A percentile compares a stretch with the other conserved stretches of the same genome.
Conservation (phyloP, 129 eudicot species). For the Tagetes patula region DNA sequence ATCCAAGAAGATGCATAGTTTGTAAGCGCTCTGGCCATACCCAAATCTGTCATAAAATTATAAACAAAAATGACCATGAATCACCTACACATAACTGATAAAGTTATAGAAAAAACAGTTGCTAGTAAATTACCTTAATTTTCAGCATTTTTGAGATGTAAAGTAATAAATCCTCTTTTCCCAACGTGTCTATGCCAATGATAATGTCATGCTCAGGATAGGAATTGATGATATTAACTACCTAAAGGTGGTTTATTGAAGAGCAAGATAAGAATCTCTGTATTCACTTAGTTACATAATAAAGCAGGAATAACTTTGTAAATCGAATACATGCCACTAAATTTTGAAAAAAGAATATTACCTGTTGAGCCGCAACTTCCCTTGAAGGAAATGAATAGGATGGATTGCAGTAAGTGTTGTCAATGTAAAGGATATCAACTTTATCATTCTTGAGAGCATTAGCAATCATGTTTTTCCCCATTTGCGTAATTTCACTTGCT, state of each 20-base stretch:
- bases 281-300: background rate
- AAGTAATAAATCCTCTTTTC: constrained; percentile 87
- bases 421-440: constrained; percentile 63
- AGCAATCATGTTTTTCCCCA: constrained; percentile 64
- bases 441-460: constrained; percentile 54
- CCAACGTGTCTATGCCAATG: constrained; percentile 83
- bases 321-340: background rate
- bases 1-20: constrained; percentile 85
- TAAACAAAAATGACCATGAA: background rate
- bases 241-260: constrained; percentile 41
- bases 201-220: constrained; percentile 79
- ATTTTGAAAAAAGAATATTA: constrained; percentile 16
- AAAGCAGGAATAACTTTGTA: background rate
- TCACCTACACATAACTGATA: background rate
- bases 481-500: constrained; percentile 39
- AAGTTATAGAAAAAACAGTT: constrained; percentile 4
- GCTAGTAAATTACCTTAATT: constrained; percentile 51
- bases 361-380: constrained; percentile 82
- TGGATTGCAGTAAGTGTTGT: constrained; percentile 89
- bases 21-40: constrained; percentile 97
- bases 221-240: constrained; percentile 60
- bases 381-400: constrained; percentile 71
- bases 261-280: constrained; percentile 4
- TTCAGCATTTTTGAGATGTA: constrained; percentile 63
- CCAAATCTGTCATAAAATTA: constrained; percentile 58